Percentiles rank a stretch among this genome's conserved stretches.
Evolutionary conservation across 129 eudicot species (phyloP).

Genomic region (Kitagawia praeruptora): DNA sequence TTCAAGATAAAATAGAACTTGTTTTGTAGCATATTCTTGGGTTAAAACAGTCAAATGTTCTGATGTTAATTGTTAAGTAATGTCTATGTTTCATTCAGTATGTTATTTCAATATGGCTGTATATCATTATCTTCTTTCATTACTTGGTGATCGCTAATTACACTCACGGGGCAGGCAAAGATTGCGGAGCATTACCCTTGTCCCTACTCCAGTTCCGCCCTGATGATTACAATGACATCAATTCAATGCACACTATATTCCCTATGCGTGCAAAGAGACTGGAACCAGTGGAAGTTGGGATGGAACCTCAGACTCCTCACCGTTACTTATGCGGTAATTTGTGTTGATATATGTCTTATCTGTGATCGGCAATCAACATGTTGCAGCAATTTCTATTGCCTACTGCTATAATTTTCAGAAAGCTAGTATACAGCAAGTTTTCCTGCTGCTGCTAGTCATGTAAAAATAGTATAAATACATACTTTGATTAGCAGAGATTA

Average conservation of each 20-base stretch:
- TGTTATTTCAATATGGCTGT: background rate
- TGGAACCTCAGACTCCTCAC: slow-evolving; percentile 41
- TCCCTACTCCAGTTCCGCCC: slow-evolving; percentile 31
- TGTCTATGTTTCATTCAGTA: background rate
- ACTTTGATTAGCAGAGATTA: background rate
- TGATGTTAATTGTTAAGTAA: background rate
- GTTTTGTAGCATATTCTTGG: background rate
- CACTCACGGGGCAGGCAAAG: slow-evolving; percentile 22
- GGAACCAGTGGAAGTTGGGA: slow-evolving; percentile 46
- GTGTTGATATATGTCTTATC: background rate
- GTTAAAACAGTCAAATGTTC: background rate
- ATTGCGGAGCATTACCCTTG: slow-evolving; percentile 29
- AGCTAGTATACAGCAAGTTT: background rate
- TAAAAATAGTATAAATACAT: background rate
- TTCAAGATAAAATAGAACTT: background rate
- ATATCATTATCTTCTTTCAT: background rate
- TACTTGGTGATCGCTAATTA: background rate
- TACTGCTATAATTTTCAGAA: background rate
- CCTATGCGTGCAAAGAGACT: slow-evolving; percentile 23
- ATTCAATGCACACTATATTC: slow-evolving; percentile 25
- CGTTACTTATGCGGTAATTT: slow-evolving; percentile 26
- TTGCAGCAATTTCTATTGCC: background rate
- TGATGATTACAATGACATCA: slow-evolving; percentile 25
- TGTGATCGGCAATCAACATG: background rate
- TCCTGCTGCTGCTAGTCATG: background rate